Conservation (phyloP, 352 stramenopile genomes). For the Phytophthora niederhauseri region DNA sequence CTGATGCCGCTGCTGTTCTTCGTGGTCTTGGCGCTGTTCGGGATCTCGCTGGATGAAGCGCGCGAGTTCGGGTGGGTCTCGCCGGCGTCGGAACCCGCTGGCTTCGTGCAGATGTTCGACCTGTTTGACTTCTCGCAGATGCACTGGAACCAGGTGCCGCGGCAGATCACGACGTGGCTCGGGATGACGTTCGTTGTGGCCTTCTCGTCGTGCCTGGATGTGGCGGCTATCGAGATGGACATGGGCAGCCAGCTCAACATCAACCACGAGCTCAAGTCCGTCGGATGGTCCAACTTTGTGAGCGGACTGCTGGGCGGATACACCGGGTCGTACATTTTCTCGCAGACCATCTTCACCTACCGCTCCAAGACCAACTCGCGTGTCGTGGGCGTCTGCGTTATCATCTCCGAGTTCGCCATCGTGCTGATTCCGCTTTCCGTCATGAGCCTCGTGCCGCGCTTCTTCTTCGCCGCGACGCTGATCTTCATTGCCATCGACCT, state of each 20-base stretch:
- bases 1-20: slow-evolving; percentile 94
- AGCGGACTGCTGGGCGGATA: slow-evolving; percentile 96
- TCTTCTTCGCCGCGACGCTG: slow-evolving; percentile 98
- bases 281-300: slow-evolving; percentile 97
- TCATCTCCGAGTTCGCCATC: slow-evolving; percentile 87
- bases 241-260: slow-evolving; percentile 95
- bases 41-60: slow-evolving; percentile 90
- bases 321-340: slow-evolving; percentile 99
- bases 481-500: slow-evolving; percentile 98
- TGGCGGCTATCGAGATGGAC: slow-evolving; percentile 98
- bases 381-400: slow-evolving; percentile 92
- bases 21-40: slow-evolving; percentile 70
- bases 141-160: slow-evolving; percentile 89
- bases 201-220: slow-evolving; percentile 97
- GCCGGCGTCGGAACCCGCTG: slow-evolving; percentile 58
- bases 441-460: slow-evolving; percentile 95
- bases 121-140: slow-evolving; percentile 94
- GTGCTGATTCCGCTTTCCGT: slow-evolving; percentile 94
- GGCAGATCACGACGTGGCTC: slow-evolving; percentile 92
- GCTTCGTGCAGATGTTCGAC: slow-evolving; percentile 77
- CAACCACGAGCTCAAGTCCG: slow-evolving; percentile 93
- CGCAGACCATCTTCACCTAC: slow-evolving; percentile 98
- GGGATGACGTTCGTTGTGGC: slow-evolving; percentile 98
- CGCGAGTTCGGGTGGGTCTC: slow-evolving; percentile 93
- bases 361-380: slow-evolving; percentile 91